Base-by-base conservation (phyloP, 2,329 filamentous ascomycete genomes). In the Didymella pinodella region DNA sequence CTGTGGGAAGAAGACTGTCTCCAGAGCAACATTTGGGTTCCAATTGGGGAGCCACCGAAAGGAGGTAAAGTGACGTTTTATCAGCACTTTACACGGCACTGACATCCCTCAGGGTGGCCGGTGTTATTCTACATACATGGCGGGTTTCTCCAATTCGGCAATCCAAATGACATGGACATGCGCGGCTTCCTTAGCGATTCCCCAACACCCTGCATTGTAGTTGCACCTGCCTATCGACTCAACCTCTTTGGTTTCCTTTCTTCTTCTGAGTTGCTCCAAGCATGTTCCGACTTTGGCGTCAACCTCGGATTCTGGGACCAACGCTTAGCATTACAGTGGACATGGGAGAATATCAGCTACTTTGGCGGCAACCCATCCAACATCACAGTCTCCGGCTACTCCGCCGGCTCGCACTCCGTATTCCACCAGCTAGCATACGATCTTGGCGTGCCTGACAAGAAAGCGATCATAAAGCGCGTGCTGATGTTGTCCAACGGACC, bases 251-350 rank as follows among this genome's bases (percentile, higher is more conserved):
- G 85, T 0, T 87, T 86, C 66, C 75, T 87, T 1, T 80, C 83
- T 22, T 81, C 81, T 2, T 62, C 73, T 2, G 83, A 86, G 61
- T 65, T 86, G 3, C 68, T 76, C 1, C 78, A 81, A 32, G 74
- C 76, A 0, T 68, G 61, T 34, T 28, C 58, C 1, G 69, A 70
- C 22, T 68, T 62, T 28, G 70, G 75, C 2, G 80, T 81, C 1
- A 86, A 86, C 55, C 74, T 81, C 28, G 84, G 84, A 3, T 85
- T 86, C 71, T 86, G 83, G 83, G 84, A 86, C 57, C 84, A 86
- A 63, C 76, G 84, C 11, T 65, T 81, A 25, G 84, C 84, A 2
- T 72, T 86, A 7, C 83, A 86, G 67, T 86, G 84, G 84, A 84
- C 82, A 6, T 77, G 77, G 59, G 79, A 82, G 52, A 82, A 84